Base-by-base conservation (phyloP, 305 asterid species). In the Solanum aculeatissimum region DNA sequence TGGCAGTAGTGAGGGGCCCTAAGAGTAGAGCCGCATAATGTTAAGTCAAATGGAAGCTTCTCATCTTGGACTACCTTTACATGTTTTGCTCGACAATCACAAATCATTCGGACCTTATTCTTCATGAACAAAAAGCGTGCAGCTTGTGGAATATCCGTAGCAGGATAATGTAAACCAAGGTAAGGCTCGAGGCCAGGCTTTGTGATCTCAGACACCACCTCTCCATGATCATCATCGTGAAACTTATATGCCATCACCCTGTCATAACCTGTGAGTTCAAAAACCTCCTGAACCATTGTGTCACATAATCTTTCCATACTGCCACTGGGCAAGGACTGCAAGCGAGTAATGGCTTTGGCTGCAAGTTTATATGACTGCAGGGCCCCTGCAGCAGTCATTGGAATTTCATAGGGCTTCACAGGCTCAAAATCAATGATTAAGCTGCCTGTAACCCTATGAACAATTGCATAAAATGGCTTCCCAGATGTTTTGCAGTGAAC, bases 361-460 rank as follows among this genome's bases (percentile, higher is more conserved):
- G 99, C 99, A 54, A 96, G 97, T 89, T 96, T 96, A 79, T 96
- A 95, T 2, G 99, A 95, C 49, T 96, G 98, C 83, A 96, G 83
- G 11, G 99, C 99, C 42, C 99, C 99, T 15, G 99, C 98, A 57
- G 99, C 98, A 75, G 99, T 95, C 98, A 95, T 92, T 43, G 99
- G 97, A 58, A 93, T 98, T 89, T 96, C 99, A 68, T 93, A 92
- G 84, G 98, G 97, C 90, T 93, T 96, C 84, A 95, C 99, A n/a
- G 98, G 99, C 95, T 96, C 99, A 75, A 96, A 96, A 87, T 96
- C 99, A 16, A 96, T 87, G 32, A 96, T 90, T 65, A 96, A 89
- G 87, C 97, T 90, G 45, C 97, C 96, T 0, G 99, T 96, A 74
- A 96, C 98, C 87, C 98, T 85, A 66, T 96, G 99, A 69, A 94